Conservation (phyloP, 2,329 filamentous ascomycete species). For the Stachybotrys chartarum region DNA sequence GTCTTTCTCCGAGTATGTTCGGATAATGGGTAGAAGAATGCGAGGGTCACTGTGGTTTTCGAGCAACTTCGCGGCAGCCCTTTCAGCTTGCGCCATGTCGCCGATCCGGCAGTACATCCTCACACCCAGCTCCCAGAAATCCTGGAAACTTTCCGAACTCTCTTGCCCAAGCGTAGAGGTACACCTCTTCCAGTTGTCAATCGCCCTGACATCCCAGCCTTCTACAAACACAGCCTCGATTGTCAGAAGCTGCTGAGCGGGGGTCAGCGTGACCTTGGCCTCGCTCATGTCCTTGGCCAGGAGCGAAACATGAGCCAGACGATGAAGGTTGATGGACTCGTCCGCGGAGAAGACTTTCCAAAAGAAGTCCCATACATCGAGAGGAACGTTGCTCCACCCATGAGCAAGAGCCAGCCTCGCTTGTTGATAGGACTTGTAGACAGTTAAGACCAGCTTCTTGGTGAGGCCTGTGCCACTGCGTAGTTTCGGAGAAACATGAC, state of each 20-base stretch:
- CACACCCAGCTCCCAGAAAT: constrained; percentile 59
- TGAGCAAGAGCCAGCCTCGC: constrained; percentile 36
- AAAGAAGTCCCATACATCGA: constrained; percentile 54
- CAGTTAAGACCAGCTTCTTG: constrained; percentile 27
- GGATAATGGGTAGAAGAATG: constrained; percentile 62
- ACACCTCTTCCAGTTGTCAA: constrained; percentile 56
- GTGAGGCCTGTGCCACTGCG: constrained; percentile 18
- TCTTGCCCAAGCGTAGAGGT: constrained; percentile 44
- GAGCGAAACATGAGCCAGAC: constrained; percentile 52
- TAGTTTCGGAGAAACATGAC: constrained; percentile 18
- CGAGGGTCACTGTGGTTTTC: constrained; percentile 42
- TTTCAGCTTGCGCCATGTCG: constrained; percentile 51
- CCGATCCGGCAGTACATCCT: constrained; percentile 54
- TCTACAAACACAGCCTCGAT: constrained; percentile 62
- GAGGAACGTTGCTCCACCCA: constrained; percentile 48
- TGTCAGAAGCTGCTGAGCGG: constrained; percentile 55
- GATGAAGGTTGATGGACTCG: constrained; percentile 41
- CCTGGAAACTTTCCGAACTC: constrained; percentile 35
- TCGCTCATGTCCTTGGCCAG: constrained; percentile 61
- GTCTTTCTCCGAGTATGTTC: constrained; percentile 50
- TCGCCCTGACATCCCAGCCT: constrained; percentile 51
- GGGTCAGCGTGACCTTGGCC: constrained; percentile 46
- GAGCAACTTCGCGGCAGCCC: constrained; percentile 48
- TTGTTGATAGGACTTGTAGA: constrained; percentile 44
- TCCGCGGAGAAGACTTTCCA: constrained; percentile 56